phyloP scores from a whole-genome alignment of 805 yeast genomes.

The Suhomyces kilbournensis region DNA sequence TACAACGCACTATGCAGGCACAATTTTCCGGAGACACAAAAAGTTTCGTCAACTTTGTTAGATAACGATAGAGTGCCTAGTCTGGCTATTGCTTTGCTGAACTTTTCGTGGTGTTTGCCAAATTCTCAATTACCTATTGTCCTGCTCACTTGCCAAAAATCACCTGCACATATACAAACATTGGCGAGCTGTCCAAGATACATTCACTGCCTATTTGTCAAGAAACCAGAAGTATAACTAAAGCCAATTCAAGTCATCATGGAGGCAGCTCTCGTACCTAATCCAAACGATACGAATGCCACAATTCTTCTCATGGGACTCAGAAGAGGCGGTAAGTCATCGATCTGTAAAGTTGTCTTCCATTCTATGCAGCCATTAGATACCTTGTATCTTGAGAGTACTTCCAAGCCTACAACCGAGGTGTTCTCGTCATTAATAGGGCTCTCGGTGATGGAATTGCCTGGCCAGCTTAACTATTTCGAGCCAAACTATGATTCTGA shows the following conservation, averaged over 20 bases:
- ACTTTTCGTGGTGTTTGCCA: background rate
- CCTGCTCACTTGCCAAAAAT: background rate
- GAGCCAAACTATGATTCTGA: conserved; percentile 83
- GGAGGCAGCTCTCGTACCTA: conserved; percentile 21
- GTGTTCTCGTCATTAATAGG: conserved; percentile 81
- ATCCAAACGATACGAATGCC: conserved; percentile 60
- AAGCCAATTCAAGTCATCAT: background rate
- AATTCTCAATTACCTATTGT: background rate
- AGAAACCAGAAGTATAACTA: background rate
- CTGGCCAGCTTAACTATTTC: conserved; percentile 88
- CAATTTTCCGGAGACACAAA: background rate
- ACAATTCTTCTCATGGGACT: conserved; percentile 85
- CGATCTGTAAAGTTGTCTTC: conserved; percentile 92
- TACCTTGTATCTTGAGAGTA: conserved; percentile 84
- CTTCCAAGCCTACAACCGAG: conserved; percentile 84
- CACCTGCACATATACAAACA: background rate
- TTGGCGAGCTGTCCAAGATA: background rate
- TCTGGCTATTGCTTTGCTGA: background rate
- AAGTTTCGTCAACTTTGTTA: background rate
- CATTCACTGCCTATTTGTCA: background rate
- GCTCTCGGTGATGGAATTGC: conserved; percentile 86
- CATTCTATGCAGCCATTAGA: conserved; percentile 96
- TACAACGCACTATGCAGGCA: background rate
- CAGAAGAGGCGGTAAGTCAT: conserved; percentile 88
- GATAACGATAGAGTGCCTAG: background rate